A percentile compares a stretch with the other conserved stretches of the same genome.
Conservation (phyloP, 495 filamentous ascomycete genomes). For the Hypoxylon fuscum region DNA sequence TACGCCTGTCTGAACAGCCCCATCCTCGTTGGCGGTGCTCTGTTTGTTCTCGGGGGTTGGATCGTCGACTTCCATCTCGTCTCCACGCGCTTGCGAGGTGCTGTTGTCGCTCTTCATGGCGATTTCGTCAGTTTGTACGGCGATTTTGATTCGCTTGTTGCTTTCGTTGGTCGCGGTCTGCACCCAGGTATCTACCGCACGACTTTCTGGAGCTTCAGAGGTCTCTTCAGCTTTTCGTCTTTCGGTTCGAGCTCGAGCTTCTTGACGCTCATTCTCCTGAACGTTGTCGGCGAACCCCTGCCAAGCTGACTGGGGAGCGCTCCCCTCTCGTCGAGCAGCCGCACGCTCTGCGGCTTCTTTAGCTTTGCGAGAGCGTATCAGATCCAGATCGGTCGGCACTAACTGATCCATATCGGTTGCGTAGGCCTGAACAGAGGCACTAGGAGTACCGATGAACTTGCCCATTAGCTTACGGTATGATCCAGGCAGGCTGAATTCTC, state of each 20-base stretch:
- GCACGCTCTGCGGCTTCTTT: slow-evolving; percentile 31
- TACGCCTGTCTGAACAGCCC: slow-evolving; percentile 5
- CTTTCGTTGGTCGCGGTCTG: slow-evolving; percentile 48
- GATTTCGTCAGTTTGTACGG: slow-evolving; percentile 39
- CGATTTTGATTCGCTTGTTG: slow-evolving; percentile 55
- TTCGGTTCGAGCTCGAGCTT: slow-evolving; percentile 19
- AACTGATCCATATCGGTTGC: slow-evolving; percentile 78
- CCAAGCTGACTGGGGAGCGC: slow-evolving; percentile 26
- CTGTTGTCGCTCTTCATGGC: slow-evolving; percentile 23
- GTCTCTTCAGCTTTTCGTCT: slow-evolving; percentile 42
- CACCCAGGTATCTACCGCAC: slow-evolving; percentile 43
- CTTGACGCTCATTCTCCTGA: slow-evolving; percentile 30
- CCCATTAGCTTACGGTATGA: slow-evolving; percentile 86
- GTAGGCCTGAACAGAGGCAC: slow-evolving; percentile 75
- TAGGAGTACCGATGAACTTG: slow-evolving; percentile 63
- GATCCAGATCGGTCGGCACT: slow-evolving; percentile 83
- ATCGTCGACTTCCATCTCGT: slow-evolving; percentile 23
- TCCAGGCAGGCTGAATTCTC: slow-evolving; percentile 88
- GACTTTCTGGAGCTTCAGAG: slow-evolving; percentile 22
- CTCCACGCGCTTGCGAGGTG: slow-evolving; percentile 14
- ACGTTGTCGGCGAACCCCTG: slow-evolving; percentile 32
- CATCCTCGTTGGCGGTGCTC: not conserved
- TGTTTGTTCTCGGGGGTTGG: not conserved
- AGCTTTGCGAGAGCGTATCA: slow-evolving; percentile 43
- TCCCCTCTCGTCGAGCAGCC: slow-evolving; percentile 10